A percentile compares a stretch with the other conserved stretches of the same genome.
Conservation (phyloP, 2,329 filamentous ascomycete genomes). For the Corniculantispora saksenae region DNA sequence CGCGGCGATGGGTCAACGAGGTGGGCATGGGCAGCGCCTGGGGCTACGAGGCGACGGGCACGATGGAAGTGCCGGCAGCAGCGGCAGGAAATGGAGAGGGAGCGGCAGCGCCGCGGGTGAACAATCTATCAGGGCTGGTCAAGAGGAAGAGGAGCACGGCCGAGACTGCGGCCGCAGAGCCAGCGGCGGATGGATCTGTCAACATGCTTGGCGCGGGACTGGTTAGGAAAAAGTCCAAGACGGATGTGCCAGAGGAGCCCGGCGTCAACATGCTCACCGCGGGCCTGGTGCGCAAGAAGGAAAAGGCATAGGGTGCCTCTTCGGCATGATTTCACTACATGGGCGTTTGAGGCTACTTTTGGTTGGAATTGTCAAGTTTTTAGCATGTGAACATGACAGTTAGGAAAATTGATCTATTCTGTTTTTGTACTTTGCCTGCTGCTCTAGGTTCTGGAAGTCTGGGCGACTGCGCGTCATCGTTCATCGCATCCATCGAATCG, state of each 20-base stretch:
- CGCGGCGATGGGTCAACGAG: constrained; percentile 69
- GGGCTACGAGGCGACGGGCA: constrained; percentile 54
- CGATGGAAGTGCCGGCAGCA: constrained; percentile 30
- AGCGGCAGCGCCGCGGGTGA: constrained; percentile 33
- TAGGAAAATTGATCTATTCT: too few species aligned
- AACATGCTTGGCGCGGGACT: constrained; percentile 52
- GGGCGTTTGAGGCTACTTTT: not conserved
- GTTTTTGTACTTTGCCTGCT: too few species aligned
- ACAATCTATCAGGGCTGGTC: constrained; percentile 51
- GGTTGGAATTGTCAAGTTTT: not conserved
- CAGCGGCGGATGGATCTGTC: constrained; percentile 22
- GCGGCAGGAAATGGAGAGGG: constrained; percentile 18
- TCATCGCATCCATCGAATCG: not conserved
- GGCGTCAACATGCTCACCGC: not conserved
- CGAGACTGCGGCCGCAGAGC: constrained; percentile 20
- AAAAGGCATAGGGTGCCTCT: constrained; percentile 4
- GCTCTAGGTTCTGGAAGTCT: not conserved
- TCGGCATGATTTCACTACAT: not conserved
- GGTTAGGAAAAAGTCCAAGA: constrained; percentile 57
- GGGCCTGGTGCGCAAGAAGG: constrained; percentile 4
- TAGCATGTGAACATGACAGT: not conserved
- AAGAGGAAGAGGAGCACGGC: constrained; percentile 46
- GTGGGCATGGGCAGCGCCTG: constrained; percentile 56
- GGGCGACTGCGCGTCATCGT: not conserved
- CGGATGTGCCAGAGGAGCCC: constrained; percentile 6